Evolutionary conservation across 2,329 filamentous ascomycete species (phyloP).

Genomic region (Pseudogymnoascus sp.): DNA sequence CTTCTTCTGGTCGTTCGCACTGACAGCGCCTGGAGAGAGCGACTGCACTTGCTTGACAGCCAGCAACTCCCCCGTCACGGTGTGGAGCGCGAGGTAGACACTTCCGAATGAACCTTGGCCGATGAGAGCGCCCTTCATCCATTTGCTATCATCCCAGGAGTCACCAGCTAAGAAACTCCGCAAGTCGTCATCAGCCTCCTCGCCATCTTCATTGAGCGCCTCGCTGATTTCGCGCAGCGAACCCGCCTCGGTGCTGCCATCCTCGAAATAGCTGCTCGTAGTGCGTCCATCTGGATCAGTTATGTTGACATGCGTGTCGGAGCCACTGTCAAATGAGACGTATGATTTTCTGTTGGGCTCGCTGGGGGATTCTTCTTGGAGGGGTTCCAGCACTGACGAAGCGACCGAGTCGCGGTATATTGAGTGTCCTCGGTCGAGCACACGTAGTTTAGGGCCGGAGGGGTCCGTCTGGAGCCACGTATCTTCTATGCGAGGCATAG

Average conservation of each 20-base stretch:
- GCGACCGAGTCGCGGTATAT: conserved; percentile 79
- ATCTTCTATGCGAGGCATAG: conserved; percentile 91
- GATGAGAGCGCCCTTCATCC: conserved; percentile 98
- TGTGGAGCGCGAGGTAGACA: conserved; percentile 90
- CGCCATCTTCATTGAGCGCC: conserved; percentile 80
- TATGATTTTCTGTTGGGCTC: conserved; percentile 93
- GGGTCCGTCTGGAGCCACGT: conserved; percentile 68
- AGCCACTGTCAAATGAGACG: conserved; percentile 69
- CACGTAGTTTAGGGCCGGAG: conserved; percentile 42
- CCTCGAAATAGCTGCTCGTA: conserved; percentile 77
- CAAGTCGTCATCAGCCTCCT: conserved; percentile 83
- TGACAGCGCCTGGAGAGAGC: conserved; percentile 67
- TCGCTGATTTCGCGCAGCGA: conserved; percentile 79
- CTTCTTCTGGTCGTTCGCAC: conserved; percentile 80
- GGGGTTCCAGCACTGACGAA: conserved; percentile 78
- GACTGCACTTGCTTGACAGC: conserved; percentile 97
- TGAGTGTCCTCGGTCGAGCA: conserved; percentile 43
- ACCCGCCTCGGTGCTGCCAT: conserved; percentile 61
- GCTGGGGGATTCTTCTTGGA: conserved; percentile 78
- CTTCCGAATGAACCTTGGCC: conserved; percentile 95
- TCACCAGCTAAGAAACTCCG: conserved; percentile 85
- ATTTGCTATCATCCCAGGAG: conserved; percentile 94
- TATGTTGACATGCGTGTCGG: conserved; percentile 63
- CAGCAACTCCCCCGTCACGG: conserved; percentile 92
- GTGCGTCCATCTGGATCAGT: conserved; percentile 70